These are phyloP conservation scores for Paecilomyces sp. DNA, from an alignment of 2,329 filamentous ascomycete genomes.

Conservation along the genomic window DNA sequence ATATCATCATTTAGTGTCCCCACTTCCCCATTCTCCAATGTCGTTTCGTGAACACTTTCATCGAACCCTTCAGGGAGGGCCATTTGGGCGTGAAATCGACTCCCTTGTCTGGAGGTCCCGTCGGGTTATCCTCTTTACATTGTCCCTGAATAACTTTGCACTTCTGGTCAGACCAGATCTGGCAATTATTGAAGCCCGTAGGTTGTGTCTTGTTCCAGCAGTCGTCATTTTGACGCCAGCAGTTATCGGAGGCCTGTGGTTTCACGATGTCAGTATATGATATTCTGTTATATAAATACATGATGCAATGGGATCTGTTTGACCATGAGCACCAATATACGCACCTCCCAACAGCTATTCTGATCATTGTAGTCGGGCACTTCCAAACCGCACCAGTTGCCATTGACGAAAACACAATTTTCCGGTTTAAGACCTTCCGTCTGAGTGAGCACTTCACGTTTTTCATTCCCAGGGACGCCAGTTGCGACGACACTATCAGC, in stretches of 20 bases:
- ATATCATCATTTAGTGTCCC: neutral
- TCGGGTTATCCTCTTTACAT: slow-evolving; percentile 35
- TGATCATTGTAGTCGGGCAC: slow-evolving; percentile 51
- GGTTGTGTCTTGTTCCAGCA: slow-evolving; percentile 56
- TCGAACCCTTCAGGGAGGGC: slow-evolving; percentile 2
- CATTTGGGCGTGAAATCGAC: slow-evolving; percentile 27
- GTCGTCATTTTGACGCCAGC: slow-evolving; percentile 52
- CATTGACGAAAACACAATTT: slow-evolving; percentile 58
- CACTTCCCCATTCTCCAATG: neutral
- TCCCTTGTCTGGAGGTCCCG: slow-evolving; percentile 38
- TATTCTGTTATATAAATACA: neutral
- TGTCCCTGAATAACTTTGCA: slow-evolving; percentile 43
- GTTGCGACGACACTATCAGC: neutral
- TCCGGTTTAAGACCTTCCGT: slow-evolving; percentile 47
- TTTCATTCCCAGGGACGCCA: neutral
- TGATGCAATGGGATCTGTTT: neutral
- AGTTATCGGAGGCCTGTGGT: slow-evolving; percentile 38
- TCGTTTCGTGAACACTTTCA: neutral
- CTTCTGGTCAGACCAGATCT: slow-evolving; percentile 52
- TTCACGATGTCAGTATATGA: neutral
- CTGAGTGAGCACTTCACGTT: slow-evolving; percentile 19
- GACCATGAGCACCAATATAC: slow-evolving; percentile 5
- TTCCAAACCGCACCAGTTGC: slow-evolving; percentile 64
- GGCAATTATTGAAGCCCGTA: slow-evolving; percentile 54
- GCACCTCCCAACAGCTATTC: slow-evolving; percentile 52